A percentile compares a stretch with the other conserved stretches of the same genome.
Evolutionary conservation across 495 filamentous ascomycete genomes (phyloP).

Genomic region (Tirmania nivea): DNA sequence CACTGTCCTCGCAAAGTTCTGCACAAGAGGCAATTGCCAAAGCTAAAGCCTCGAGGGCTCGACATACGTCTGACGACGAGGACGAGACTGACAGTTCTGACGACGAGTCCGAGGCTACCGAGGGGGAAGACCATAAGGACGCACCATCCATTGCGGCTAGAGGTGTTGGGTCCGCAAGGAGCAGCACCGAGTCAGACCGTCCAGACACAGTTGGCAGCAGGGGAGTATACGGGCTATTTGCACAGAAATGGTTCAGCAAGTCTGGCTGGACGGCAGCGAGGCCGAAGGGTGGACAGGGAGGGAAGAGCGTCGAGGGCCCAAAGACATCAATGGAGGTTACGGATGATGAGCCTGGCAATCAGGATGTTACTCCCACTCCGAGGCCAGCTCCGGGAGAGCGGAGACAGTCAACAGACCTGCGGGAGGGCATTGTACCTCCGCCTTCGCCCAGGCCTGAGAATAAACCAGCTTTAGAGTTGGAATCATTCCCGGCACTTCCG

Average conservation of each 20-base stretch:
- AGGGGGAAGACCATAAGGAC: conserved; percentile 23
- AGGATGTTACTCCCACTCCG: conserved; percentile 2
- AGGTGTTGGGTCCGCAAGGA: conserved; percentile 15
- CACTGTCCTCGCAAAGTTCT: conserved; percentile 51
- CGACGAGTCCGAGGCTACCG: conserved; percentile 14
- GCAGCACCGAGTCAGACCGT: conserved; percentile 23
- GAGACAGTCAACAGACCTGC: background rate
- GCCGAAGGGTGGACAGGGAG: conserved; percentile 29
- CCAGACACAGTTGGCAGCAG: conserved; percentile 54
- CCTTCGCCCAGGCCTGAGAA: conserved; percentile 13
- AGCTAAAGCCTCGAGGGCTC: conserved; percentile 31
- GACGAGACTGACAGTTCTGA: conserved; percentile 14
- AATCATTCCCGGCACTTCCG: background rate
- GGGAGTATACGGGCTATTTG: conserved; percentile 68
- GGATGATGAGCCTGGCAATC: background rate
- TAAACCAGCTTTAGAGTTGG: conserved; percentile 3
- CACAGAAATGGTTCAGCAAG: conserved; percentile 70
- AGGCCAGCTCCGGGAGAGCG: background rate
- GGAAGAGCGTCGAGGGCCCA: conserved; percentile 25
- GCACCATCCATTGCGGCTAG: conserved; percentile 11
- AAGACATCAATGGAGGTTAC: conserved; percentile 8
- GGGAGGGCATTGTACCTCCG: background rate
- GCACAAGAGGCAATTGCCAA: conserved; percentile 47
- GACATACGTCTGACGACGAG: conserved; percentile 1
- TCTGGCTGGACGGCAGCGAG: conserved; percentile 41